Percentiles rank a stretch among this genome's conserved stretches.
Conservation (phyloP, 106 monocot genomes). For the Apostasia shenzhenica region DNA sequence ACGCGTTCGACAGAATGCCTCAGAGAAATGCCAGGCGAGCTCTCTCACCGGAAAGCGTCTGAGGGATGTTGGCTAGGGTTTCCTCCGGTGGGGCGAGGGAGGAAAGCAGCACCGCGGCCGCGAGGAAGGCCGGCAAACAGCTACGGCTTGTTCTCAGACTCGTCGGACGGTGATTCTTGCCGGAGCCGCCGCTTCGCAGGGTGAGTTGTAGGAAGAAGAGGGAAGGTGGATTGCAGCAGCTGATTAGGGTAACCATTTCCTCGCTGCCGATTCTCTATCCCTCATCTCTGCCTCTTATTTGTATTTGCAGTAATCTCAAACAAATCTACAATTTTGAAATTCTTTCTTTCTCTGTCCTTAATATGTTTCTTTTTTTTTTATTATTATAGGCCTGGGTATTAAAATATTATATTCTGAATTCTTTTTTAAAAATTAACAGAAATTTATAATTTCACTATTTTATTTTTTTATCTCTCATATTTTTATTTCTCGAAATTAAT, state of each 20-base stretch:
- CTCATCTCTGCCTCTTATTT: not conserved
- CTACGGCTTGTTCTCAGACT: not conserved
- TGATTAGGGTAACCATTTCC: not conserved
- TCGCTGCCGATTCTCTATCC: not conserved
- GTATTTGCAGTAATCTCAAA: too few species aligned
- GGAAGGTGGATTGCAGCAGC: not conserved
- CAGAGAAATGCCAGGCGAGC: not conserved
- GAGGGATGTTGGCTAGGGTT: constrained; percentile 67
- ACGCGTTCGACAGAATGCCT: not conserved
- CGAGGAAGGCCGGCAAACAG: constrained; percentile 33
- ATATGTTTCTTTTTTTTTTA: too few species aligned
- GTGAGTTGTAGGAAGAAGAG: not conserved
- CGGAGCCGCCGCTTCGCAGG: not conserved
- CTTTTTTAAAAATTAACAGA: too few species aligned
- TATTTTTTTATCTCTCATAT: too few species aligned
- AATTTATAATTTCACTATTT: too few species aligned
- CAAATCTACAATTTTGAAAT: too few species aligned
- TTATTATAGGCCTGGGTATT: too few species aligned
- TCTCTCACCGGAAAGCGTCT: constrained; percentile 59
- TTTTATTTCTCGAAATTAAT: too few species aligned
- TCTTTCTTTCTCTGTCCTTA: too few species aligned
- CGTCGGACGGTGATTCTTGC: not conserved
- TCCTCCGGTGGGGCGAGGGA: constrained; percentile 18
- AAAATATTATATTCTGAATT: too few species aligned
- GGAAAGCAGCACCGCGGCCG: constrained; percentile 46